Conservation (phyloP, 2,329 filamentous ascomycete genomes). For the Hymenoscyphus linearis region DNA sequence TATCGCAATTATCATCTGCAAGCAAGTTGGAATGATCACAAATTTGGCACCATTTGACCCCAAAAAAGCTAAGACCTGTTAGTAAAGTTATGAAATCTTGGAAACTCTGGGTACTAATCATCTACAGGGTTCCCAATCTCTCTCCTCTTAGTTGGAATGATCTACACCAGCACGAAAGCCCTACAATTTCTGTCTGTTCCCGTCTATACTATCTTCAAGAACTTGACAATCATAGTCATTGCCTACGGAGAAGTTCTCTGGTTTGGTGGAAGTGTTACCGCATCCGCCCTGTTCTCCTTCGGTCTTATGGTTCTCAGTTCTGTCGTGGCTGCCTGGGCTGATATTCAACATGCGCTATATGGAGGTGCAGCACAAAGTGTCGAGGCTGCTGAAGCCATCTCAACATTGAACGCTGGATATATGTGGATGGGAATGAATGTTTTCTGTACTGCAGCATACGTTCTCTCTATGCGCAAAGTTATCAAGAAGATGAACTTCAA, state of each 20-base stretch:
- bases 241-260: slow-evolving; percentile 97
- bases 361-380: slow-evolving; percentile 31
- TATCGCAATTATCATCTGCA: slow-evolving; percentile 74
- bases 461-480: slow-evolving; percentile 92
- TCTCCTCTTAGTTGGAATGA: slow-evolving; percentile 94
- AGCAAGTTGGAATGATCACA: slow-evolving; percentile 74
- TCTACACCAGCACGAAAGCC: slow-evolving; percentile 95
- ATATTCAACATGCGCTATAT: slow-evolving; percentile 79
- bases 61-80: slow-evolving; percentile 91
- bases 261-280: slow-evolving; percentile 90
- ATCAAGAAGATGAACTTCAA: slow-evolving; percentile 99
- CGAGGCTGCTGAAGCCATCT: slow-evolving; percentile 69
- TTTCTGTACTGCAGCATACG: slow-evolving; percentile 84
- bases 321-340: slow-evolving; percentile 92
- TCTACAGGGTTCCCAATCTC: slow-evolving; percentile 88
- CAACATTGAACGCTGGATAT: slow-evolving; percentile 89
- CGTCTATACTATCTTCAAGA: slow-evolving; percentile 99
- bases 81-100: slow-evolving; percentile 27
- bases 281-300: slow-evolving; percentile 85
- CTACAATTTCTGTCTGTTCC: slow-evolving; percentile 95
- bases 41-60: slow-evolving; percentile 76
- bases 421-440: slow-evolving; percentile 98
- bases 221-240: slow-evolving; percentile 97
- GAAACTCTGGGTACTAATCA: slow-evolving; percentile 7
- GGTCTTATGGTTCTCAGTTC: slow-evolving; percentile 95